Evolutionary conservation across 2,329 filamentous ascomycete genomes (phyloP).

Genomic region (Aspergillus udagawae): DNA sequence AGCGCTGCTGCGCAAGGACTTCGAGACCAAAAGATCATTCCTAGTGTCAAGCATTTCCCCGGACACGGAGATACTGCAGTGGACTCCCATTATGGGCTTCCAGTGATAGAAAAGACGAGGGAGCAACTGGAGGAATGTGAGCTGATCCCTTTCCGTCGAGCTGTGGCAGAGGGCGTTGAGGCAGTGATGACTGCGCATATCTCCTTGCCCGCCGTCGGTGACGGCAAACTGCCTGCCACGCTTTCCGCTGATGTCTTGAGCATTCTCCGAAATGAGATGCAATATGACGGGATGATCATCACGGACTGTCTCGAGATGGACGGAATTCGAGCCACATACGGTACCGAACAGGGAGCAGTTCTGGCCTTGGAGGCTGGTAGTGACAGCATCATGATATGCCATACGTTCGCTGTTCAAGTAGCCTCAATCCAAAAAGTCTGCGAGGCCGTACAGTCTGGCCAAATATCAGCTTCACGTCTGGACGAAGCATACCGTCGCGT

Average conservation of each 20-base stretch:
- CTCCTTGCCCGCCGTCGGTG: slow-evolving; percentile 34
- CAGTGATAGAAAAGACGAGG: slow-evolving; percentile 36
- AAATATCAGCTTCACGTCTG: slow-evolving; percentile 28
- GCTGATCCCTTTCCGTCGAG: slow-evolving; percentile 42
- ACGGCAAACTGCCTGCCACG: slow-evolving; percentile 36
- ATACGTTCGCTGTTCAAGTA: slow-evolving; percentile 40
- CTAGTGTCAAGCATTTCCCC: slow-evolving; percentile 46
- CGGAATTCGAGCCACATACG: slow-evolving; percentile 39
- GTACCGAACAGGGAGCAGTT: slow-evolving; percentile 39
- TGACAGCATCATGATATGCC: slow-evolving; percentile 46
- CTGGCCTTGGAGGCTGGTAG: slow-evolving; percentile 42
- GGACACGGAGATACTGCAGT: slow-evolving; percentile 44
- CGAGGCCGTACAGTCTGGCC: slow-evolving; percentile 33
- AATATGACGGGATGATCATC: slow-evolving; percentile 42
- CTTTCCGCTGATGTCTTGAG: slow-evolving; percentile 35
- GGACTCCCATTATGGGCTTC: slow-evolving; percentile 43
- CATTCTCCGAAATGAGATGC: slow-evolving; percentile 41
- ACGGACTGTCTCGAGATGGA: slow-evolving; percentile 47
- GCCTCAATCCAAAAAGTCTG: slow-evolving; percentile 38
- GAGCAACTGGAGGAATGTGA: slow-evolving; percentile 39
- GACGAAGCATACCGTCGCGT: slow-evolving; percentile 35
- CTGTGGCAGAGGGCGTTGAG: slow-evolving; percentile 40
- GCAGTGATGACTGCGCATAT: slow-evolving; percentile 46
- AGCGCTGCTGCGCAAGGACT: slow-evolving; percentile 37
- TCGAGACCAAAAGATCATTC: slow-evolving; percentile 36